Evolutionary conservation across 2,329 filamentous ascomycete genomes (phyloP), one percentile per base, ranked within the genome.

Genomic region (Tympanopsis confertula): DNA sequence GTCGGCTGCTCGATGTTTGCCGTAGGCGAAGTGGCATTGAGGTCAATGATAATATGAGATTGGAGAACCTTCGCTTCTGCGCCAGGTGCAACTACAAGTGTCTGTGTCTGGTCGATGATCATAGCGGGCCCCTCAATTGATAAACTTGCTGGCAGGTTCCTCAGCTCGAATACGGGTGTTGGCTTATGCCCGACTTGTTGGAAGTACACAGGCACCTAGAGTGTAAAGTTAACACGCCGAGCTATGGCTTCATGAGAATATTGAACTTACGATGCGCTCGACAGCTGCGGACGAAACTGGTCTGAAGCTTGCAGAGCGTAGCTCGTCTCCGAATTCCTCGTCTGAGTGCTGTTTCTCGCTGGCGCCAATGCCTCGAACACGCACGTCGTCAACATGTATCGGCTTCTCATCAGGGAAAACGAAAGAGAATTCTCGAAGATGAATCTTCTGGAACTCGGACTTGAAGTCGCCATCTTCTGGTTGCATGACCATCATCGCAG

Each of bases 201-300:
- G 40, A 82, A 81, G 53, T 79, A 82, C 1, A 80, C 73, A n/a
- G 66, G 56, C 72, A 40, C 67, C 3, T 68, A 61, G 41, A 64
- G 69, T 46, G 78, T 65, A 20, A 74, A 71, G 15, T 15, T 15
- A 36, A 47, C 47, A 43, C 47, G 44, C 38, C 41, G 45, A 30
- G 51, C 43, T 29, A 45, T 45, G 2, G 50, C 47, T 0, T 39
- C 41, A 37, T 35, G 14, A 36, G 35, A 14, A 20, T 19, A n/a
- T 38, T 35, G 17, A 36, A 4, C 19, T 13, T 43, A 38, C 20
- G 39, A 42, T 32, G 46, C 42, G 7, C 13, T 15, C 14, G 15
- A 17, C 35, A 19, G 35, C 20, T n/a, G n/a, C n/a, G n/a, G n/a
- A n/a, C n/a, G n/a, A n/a, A n/a, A n/a, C n/a, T n/a, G n/a, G n/a